Conservation (phyloP, 768 basidiomycete species). For the Tremella fuciformis region DNA sequence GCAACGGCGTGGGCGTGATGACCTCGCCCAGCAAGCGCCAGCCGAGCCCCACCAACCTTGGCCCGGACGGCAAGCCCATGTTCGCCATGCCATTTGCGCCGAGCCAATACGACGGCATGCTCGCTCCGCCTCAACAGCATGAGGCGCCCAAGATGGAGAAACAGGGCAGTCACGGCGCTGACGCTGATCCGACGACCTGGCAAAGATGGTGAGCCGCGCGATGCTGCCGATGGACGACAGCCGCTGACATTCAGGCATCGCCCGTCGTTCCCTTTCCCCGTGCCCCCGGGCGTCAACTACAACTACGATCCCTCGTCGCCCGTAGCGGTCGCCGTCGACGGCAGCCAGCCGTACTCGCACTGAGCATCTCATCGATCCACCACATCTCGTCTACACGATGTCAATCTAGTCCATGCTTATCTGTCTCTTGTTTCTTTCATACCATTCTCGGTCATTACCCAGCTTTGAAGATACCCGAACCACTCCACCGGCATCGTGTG, state of each 20-base stretch:
- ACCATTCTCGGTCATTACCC: no score
- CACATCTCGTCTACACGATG: no score
- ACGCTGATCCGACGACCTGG: slow-evolving; percentile 26
- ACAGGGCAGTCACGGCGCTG: slow-evolving; percentile 16
- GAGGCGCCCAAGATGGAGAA: slow-evolving; percentile 30
- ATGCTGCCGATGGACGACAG: background rate
- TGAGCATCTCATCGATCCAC: no score
- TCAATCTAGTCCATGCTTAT: no score
- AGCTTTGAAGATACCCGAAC: no score
- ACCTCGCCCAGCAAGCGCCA: slow-evolving; percentile 9
- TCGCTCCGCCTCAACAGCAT: slow-evolving; percentile 20
- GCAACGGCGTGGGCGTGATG: slow-evolving; percentile 6
- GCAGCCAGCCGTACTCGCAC: no score
- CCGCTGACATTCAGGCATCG: slow-evolving; percentile 38
- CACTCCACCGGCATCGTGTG: no score
- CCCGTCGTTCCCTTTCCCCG: slow-evolving; percentile 51
- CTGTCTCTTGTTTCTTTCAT: no score
- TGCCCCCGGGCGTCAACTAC: slow-evolving; percentile 30
- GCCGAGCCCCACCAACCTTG: slow-evolving; percentile 17
- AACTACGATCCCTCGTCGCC: slow-evolving; percentile 26
- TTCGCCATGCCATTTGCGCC: slow-evolving; percentile 40
- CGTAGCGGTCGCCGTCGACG: no score
- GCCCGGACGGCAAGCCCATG: slow-evolving; percentile 31
- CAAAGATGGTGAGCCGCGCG: slow-evolving; percentile 37
- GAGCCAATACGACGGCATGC: slow-evolving; percentile 18